Evolutionary conservation across 352 stramenopile species (phyloP), one percentile per base, ranked within the genome.

Genomic region (Proteromonas lacertae): DNA sequence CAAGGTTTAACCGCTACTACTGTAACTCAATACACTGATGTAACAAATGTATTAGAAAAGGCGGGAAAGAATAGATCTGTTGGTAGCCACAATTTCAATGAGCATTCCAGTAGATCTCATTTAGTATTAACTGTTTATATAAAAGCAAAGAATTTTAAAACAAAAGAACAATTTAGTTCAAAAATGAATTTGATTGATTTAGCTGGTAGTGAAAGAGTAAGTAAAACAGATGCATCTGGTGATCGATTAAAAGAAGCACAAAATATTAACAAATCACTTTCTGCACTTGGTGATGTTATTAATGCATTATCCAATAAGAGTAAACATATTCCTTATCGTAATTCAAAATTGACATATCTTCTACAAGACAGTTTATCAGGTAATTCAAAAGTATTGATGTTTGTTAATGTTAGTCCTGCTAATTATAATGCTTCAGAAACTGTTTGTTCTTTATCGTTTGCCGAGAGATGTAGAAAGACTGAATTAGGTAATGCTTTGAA

Each of bases 331-430:
- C 86, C 86, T 30, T 98, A 93, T 60, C 61, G 88, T 33, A 96
- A 99, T 56, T 90, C 66, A 25, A 96, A 96, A 53, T 60, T 98
- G 16, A 98, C 87, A 17, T 93, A 95, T 51, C 65, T 95, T 25
- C 62, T 99, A 16, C 82, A 96, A 59, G 80, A 88, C 34, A 86
- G 77, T 42, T 66, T 99, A 8, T 39, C 0, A 22, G 64, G 14
- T 59, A 56, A 41, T n/a, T n/a, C n/a, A n/a, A n/a, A n/a, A n/a
- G n/a, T n/a, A n/a, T n/a, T n/a, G n/a, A n/a, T n/a, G n/a, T 53
- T 61, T 25, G 49, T 59, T 25, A 80, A 82, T 45, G 53, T 81
- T 32, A 73, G 60, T 29, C 66, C 71, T 4, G 66, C 75, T 18
- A 59, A 72, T 34, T 76, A 60, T 59, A 75, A 78, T 46, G 57